Percentiles rank a stretch among this genome's conserved stretches.
Conservation (phyloP, 306 rosid genomes). For the Casuarina equisetifolia region DNA sequence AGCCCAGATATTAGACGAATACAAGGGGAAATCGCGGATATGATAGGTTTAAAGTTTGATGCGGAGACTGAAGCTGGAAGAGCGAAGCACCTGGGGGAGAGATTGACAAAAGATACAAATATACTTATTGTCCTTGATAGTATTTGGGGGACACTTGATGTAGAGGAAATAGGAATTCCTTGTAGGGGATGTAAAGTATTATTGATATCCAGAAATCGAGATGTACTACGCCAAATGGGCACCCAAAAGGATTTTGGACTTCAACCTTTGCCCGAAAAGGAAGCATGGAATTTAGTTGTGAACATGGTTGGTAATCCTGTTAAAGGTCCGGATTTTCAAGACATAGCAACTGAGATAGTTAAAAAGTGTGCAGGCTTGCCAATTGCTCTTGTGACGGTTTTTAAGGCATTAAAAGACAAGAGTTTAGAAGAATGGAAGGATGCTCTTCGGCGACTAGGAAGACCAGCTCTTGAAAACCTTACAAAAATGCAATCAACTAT, state of each 20-base stretch:
- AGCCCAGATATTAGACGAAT: neutral
- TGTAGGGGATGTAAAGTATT: neutral
- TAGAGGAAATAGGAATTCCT: neutral
- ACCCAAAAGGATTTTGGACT: neutral
- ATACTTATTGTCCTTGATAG: slow-evolving; percentile 2
- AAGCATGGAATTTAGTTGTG: slow-evolving; percentile 7
- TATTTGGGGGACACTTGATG: slow-evolving; percentile 1
- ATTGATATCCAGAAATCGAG: neutral
- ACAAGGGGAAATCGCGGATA: slow-evolving; percentile 12
- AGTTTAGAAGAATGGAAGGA: neutral
- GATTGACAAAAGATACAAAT: neutral
- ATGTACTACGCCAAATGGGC: neutral
- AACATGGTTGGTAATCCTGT: neutral
- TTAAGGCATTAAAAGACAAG: neutral
- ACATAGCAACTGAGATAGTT: neutral
- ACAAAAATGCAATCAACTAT: neutral
- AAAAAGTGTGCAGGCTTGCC: too few relatives aligned
- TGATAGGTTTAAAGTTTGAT: neutral
- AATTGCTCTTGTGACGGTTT: neutral
- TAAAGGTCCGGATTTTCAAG: neutral
- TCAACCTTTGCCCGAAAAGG: neutral
- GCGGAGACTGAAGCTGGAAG: neutral
- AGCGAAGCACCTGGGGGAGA: neutral
- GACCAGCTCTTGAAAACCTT: neutral
- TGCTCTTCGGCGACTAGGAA: neutral